A percentile compares a stretch with the other conserved stretches of the same genome.
These are phyloP conservation scores for Ceratocystiopsis brevicomis DNA, from an alignment of 2,329 filamentous ascomycete species.

Conservation along the genomic window DNA sequence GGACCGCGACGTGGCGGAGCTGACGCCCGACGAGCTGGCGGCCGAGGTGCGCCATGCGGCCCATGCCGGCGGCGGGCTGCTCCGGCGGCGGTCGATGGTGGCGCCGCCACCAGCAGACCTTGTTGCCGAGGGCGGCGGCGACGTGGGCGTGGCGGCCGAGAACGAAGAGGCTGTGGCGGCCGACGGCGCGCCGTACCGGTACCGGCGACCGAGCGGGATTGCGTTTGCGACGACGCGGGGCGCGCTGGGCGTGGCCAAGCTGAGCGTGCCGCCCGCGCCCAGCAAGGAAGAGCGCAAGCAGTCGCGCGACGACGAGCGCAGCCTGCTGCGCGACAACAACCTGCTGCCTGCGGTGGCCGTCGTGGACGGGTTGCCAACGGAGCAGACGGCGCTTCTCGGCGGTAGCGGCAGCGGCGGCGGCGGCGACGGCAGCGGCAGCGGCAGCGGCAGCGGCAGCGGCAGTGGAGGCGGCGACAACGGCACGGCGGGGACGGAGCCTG, in stretches of 20 bases:
- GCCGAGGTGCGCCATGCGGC: neutral
- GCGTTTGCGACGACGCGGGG: constrained; percentile 53
- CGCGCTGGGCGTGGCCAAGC: constrained; percentile 39
- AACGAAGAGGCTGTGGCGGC: constrained; percentile 3
- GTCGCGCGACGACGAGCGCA: constrained; percentile 37
- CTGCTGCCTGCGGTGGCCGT: constrained; percentile 26
- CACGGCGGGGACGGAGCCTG: constrained; percentile 9
- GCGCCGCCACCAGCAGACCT: constrained; percentile 15
- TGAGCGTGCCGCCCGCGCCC: constrained; percentile 25
- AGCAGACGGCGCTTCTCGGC: constrained; percentile 19
- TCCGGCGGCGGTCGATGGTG: neutral
- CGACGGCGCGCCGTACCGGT: constrained; percentile 31
- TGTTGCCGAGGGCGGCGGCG: constrained; percentile 14
- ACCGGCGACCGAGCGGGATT: constrained; percentile 60
- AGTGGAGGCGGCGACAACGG: no score
- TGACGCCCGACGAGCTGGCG: constrained; percentile 33
- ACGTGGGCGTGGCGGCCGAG: constrained; percentile 20
- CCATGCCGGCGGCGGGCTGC: neutral
- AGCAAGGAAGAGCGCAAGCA: constrained; percentile 36
- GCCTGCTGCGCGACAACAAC: constrained; percentile 45
- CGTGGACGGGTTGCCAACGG: constrained; percentile 4
- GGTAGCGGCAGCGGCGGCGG: neutral
- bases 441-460: neutral
- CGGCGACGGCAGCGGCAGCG: no score
- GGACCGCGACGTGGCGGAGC: constrained; percentile 46